These are phyloP conservation scores for Leishmania martiniquensis DNA, from an alignment of 208 protist species.

Conservation along the genomic window DNA sequence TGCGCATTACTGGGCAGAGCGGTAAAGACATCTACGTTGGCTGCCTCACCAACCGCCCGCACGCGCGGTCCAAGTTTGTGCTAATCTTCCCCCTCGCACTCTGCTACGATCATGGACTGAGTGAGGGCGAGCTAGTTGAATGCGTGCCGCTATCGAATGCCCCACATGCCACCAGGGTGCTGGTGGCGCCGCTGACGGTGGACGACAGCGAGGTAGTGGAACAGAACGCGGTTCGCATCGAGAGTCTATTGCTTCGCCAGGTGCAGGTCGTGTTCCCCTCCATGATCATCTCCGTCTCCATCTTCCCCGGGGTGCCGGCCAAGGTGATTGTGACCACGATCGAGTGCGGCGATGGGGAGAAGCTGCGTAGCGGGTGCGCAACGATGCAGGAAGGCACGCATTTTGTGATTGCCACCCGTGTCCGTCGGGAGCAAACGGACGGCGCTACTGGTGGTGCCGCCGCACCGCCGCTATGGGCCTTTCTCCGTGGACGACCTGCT, in stretches of 20 bases:
- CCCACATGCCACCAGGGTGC: constrained; percentile 63
- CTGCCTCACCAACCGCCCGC: constrained; percentile 59
- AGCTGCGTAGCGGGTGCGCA: constrained; percentile 54
- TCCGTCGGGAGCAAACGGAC: constrained; percentile 35
- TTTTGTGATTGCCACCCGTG: constrained; percentile 82
- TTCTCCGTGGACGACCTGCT: constrained; percentile 47
- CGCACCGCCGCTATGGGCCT: constrained; percentile 44
- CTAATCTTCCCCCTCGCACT: constrained; percentile 61
- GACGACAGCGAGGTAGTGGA: constrained; percentile 94
- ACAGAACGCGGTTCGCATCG: constrained; percentile 85
- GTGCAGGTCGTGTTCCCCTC: constrained; percentile 82
- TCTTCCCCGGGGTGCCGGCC: constrained; percentile 70
- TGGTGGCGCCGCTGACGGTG: constrained; percentile 82
- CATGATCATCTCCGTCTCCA: constrained; percentile 72
- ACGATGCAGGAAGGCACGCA: constrained; percentile 85
- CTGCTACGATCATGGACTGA: constrained; percentile 54
- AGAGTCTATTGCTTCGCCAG: constrained; percentile 81
- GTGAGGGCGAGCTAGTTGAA: constrained; percentile 56
- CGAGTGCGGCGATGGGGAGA: constrained; percentile 46
- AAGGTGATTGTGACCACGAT: constrained; percentile 70
- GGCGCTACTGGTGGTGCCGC: constrained; percentile 1
- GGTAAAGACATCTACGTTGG: constrained; percentile 64
- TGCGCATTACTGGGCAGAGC: constrained; percentile 52
- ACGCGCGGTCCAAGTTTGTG: constrained; percentile 53
- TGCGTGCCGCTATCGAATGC: constrained; percentile 51